phyloP scores from a whole-genome alignment of 2,329 filamentous ascomycete genomes.

The Phaeosphaeriaceae sp. region DNA sequence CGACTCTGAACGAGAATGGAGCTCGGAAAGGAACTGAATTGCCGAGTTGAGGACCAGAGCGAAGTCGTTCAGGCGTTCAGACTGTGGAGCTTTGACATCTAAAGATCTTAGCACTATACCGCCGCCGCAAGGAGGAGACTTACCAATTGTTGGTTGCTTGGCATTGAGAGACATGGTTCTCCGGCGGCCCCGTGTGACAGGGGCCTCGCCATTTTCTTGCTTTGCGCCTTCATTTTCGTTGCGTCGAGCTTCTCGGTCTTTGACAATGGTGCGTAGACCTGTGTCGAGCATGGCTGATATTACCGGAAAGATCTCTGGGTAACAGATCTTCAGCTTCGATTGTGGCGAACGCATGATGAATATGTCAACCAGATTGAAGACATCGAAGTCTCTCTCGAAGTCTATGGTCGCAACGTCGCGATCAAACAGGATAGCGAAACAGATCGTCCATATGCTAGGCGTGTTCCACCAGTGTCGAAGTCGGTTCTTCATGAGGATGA shows the following conservation, averaged over 20 bases:
- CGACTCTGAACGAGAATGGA: slow-evolving; percentile 76
- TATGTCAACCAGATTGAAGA: slow-evolving; percentile 75
- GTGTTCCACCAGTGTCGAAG: slow-evolving; percentile 90
- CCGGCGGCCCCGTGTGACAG: slow-evolving; percentile 54
- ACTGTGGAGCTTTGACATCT: slow-evolving; percentile 43
- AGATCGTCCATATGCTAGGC: slow-evolving; percentile 83
- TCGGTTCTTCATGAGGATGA: slow-evolving; percentile 81
- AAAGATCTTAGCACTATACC: slow-evolving; percentile 18
- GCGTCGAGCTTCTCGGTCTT: slow-evolving; percentile 39
- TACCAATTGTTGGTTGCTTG: slow-evolving; percentile 56
- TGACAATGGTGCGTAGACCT: slow-evolving; percentile 68
- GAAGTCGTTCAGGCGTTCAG: slow-evolving; percentile 60
- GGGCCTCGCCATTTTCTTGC: slow-evolving; percentile 23
- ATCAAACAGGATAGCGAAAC: slow-evolving; percentile 88
- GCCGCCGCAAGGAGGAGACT: background rate
- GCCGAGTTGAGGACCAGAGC: slow-evolving; percentile 76
- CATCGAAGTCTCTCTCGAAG: slow-evolving; percentile 76
- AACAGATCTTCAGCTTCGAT: slow-evolving; percentile 68
- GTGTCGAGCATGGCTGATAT: slow-evolving; percentile 88
- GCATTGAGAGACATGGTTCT: slow-evolving; percentile 73
- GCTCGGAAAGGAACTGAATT: slow-evolving; percentile 78
- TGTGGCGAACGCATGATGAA: slow-evolving; percentile 61
- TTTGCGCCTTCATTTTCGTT: slow-evolving; percentile 24
- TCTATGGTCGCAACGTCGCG: slow-evolving; percentile 79
- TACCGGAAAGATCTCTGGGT: slow-evolving; percentile 80